Evolutionary conservation across 164 flowering plant species (phyloP).

Genomic region (Liquidambar formosana): DNA sequence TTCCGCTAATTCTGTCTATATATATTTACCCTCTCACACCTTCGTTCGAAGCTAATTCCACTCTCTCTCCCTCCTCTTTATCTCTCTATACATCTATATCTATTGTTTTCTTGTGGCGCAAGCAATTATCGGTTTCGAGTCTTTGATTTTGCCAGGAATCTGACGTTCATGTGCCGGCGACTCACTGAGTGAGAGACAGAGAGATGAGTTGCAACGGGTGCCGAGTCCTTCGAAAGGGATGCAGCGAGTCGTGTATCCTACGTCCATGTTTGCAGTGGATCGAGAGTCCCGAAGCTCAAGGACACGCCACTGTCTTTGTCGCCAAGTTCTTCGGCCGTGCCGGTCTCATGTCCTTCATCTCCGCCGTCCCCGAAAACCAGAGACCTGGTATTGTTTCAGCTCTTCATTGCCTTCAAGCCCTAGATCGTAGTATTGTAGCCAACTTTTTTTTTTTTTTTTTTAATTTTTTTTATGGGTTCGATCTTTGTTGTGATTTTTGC

Average conservation of each 20-base stretch:
- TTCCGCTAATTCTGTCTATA: too few species aligned
- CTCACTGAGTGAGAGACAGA: not conserved
- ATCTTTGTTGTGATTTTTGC: too few species aligned
- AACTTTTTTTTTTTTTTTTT: too few species aligned
- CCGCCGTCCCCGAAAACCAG: slow-evolving; percentile 51
- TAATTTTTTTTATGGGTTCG: too few species aligned
- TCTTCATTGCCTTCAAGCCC: too few species aligned
- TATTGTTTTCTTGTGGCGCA: not conserved
- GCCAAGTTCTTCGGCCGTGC: slow-evolving; percentile 79
- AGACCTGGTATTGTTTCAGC: slow-evolving; percentile 38
- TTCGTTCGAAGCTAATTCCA: not conserved
- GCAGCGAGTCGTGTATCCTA: slow-evolving; percentile 57
- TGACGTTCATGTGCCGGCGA: not conserved
- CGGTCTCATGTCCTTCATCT: slow-evolving; percentile 66
- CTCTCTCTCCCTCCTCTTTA: not conserved
- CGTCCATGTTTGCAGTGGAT: slow-evolving; percentile 64
- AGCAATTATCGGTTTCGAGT: not conserved
- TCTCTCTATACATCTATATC: slow-evolving; percentile 5
- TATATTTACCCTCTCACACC: slow-evolving; percentile 1
- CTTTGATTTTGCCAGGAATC: not conserved
- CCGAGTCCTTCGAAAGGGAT: slow-evolving; percentile 60
- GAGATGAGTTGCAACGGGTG: slow-evolving; percentile 67
- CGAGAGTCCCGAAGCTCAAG: slow-evolving; percentile 56
- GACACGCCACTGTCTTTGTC: slow-evolving; percentile 64
- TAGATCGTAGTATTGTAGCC: too few species aligned